Evolutionary conservation across 2,329 filamentous ascomycete species (phyloP).

Genomic region (Stemphylium vesicarium): DNA sequence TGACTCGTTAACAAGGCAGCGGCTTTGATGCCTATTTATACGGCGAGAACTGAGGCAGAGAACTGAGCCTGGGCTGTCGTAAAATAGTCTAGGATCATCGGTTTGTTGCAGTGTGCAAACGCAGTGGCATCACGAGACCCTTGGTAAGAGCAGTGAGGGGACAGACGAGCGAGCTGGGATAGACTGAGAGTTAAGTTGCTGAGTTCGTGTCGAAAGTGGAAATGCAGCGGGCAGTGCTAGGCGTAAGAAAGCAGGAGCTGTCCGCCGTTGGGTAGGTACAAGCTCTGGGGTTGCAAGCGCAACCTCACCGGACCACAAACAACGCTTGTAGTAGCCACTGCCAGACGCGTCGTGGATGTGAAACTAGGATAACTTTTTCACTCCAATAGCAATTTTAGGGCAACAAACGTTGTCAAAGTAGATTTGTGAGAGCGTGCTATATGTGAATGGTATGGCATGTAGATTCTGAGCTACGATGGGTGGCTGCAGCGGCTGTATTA

Average conservation of each 20-base stretch:
- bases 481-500: too few species aligned
- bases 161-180: not conserved
- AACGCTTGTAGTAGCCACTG: not conserved
- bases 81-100: slow-evolving; percentile 9
- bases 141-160: slow-evolving; percentile 2
- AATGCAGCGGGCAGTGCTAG: not conserved
- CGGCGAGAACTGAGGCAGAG: not conserved
- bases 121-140: slow-evolving; percentile 6
- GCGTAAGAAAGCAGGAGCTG: not conserved
- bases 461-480: too few species aligned
- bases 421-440: too few species aligned
- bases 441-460: too few species aligned
- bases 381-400: too few species aligned
- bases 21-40: too few species aligned
- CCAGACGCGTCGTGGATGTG: not conserved
- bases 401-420: too few species aligned
- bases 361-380: too few species aligned
- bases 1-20: too few species aligned
- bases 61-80: not conserved
- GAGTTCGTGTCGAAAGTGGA: not conserved
- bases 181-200: not conserved
- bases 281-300: not conserved
- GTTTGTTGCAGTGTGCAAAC: slow-evolving; percentile 8
- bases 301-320: not conserved
- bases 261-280: not conserved